Percentiles rank a stretch among this genome's conserved stretches.
phyloP scores from a whole-genome alignment of 2,329 filamentous ascomycete genomes.

The Aspergillus sp. region DNA sequence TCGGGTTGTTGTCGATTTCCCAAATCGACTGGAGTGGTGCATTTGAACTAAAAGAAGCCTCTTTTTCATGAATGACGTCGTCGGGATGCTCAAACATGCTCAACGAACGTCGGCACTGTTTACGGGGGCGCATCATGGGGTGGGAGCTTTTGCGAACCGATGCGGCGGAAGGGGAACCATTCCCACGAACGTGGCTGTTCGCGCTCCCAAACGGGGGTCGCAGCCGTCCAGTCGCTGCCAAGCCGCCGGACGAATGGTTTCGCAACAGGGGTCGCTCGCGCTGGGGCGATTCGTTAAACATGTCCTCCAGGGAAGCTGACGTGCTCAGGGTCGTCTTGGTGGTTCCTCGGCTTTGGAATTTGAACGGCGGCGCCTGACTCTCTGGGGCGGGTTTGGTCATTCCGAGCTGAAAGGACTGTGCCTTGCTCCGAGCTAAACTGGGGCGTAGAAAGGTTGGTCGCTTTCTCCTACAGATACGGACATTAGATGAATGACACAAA shows the following conservation, averaged over 20 bases:
- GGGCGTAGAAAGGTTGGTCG: slow-evolving; percentile 71
- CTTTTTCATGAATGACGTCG: slow-evolving; percentile 80
- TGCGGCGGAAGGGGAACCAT: slow-evolving; percentile 70
- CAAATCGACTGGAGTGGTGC: slow-evolving; percentile 70
- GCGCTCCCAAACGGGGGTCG: slow-evolving; percentile 64
- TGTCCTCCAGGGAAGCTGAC: slow-evolving; percentile 71
- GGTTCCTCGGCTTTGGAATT: slow-evolving; percentile 61
- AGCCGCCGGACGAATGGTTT: slow-evolving; percentile 57
- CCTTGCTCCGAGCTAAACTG: slow-evolving; percentile 72
- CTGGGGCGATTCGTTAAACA: slow-evolving; percentile 76
- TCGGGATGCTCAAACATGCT: slow-evolving; percentile 97
- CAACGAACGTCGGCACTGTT: slow-evolving; percentile 85
- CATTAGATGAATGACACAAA: slow-evolving; percentile 19
- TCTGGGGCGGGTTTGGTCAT: slow-evolving; percentile 62
- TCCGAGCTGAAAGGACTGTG: slow-evolving; percentile 66
- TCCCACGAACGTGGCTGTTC: slow-evolving; percentile 58
- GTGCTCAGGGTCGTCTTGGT: slow-evolving; percentile 56
- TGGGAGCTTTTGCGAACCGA: slow-evolving; percentile 73
- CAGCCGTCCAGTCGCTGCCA: slow-evolving; percentile 57
- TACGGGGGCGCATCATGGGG: slow-evolving; percentile 72
- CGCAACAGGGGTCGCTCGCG: slow-evolving; percentile 65
- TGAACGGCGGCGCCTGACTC: slow-evolving; percentile 69
- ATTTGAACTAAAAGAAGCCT: slow-evolving; percentile 56
- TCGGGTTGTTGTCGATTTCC: slow-evolving; percentile 76
- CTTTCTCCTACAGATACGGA: slow-evolving; percentile 53